Percentiles rank a stretch among this genome's conserved stretches.
Conservation (phyloP, 495 filamentous ascomycete genomes). For the Podospora fimiseda region DNA sequence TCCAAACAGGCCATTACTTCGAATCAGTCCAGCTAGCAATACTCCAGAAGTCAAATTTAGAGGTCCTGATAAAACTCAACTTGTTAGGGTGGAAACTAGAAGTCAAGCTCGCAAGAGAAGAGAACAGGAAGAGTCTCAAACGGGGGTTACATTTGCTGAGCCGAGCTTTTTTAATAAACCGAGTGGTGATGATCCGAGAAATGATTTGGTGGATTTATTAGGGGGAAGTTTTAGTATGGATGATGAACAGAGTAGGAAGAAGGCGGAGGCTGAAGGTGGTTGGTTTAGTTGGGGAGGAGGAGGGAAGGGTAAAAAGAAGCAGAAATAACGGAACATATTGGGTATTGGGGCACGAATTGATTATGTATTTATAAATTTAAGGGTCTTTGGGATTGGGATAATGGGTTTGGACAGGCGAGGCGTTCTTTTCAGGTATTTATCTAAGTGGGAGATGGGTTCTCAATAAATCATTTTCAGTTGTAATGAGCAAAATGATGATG, state of each 20-base stretch:
- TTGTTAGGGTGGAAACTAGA: not conserved
- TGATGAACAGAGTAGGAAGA: not conserved
- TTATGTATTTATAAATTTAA: no score
- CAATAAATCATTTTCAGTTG: no score
- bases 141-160: constrained; percentile 12
- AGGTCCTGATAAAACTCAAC: not conserved
- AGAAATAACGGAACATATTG: no score
- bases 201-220: constrained; percentile 14
- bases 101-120: not conserved
- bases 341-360: no score
- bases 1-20: constrained; percentile 42
- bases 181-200: constrained; percentile 11
- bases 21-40: constrained; percentile 30
- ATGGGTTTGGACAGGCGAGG: no score
- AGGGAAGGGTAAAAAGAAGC: not conserved
- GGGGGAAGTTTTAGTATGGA: constrained; percentile 10
- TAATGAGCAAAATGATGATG: no score
- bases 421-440: no score
- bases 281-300: constrained; percentile 2
- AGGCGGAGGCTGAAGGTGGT: constrained; percentile 6
- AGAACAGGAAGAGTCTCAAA: not conserved
- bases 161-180: constrained; percentile 13
- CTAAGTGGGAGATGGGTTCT: no score
- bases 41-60: constrained; percentile 2
- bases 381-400: no score